Percentiles rank a stretch among this genome's conserved stretches.
Conservation (phyloP, 179 eudicot genomes). For the Heliamphora pulchella region DNA sequence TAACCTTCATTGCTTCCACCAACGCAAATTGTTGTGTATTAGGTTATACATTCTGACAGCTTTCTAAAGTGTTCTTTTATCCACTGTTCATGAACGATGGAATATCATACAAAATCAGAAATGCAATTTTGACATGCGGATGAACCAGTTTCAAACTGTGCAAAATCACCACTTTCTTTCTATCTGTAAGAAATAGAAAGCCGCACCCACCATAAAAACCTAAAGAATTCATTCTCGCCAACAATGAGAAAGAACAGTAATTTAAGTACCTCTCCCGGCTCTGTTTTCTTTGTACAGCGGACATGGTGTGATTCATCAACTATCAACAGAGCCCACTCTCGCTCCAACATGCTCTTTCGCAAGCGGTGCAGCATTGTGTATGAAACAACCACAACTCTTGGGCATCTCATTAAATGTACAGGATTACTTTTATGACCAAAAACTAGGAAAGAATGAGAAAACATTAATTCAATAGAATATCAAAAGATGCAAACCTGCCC, state of each 20-base stretch:
- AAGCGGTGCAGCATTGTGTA: constrained; percentile 79
- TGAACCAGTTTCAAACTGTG: neutral
- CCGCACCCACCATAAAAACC: neutral
- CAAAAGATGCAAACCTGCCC: constrained; percentile 2
- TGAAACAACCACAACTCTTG: constrained; percentile 82
- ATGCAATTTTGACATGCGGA: neutral
- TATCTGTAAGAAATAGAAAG: neutral
- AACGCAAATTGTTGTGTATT: neutral
- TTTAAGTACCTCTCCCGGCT: constrained; percentile 64
- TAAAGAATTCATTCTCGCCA: neutral
- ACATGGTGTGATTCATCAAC: constrained; percentile 96
- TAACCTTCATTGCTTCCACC: neutral
- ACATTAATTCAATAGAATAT: constrained; percentile 8
- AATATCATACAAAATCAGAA: neutral
- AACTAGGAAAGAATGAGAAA: constrained; percentile 40
- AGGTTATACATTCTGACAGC: neutral
- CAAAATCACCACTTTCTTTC: constrained; percentile 2
- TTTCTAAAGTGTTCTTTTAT: neutral
- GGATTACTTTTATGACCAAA: constrained; percentile 80
- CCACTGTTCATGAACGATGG: too few relatives aligned
- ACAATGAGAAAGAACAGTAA: constrained; percentile 9
- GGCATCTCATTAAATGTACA: constrained; percentile 51
- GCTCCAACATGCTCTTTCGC: constrained; percentile 56
- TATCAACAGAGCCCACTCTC: constrained; percentile 74
- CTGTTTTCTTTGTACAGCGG: constrained; percentile 76